phyloP scores from a whole-genome alignment of 495 filamentous ascomycete genomes.

The Penicillium nucicola region DNA sequence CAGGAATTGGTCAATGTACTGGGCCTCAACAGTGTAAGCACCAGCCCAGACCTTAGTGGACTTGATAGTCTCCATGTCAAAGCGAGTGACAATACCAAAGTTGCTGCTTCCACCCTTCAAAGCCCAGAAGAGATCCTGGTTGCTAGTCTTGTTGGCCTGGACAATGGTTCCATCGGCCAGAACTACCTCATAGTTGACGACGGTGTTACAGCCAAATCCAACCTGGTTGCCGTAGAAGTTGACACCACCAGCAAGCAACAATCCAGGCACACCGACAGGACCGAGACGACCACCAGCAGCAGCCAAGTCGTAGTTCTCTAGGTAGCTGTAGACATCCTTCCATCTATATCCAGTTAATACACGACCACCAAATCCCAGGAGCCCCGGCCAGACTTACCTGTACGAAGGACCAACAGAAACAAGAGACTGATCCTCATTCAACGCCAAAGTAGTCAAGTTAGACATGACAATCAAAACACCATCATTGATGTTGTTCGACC shows the following conservation, averaged over 20 bases:
- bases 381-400: constrained; percentile 25
- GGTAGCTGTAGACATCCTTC: constrained; percentile 49
- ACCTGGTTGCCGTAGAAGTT: constrained; percentile 44
- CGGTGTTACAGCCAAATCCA: constrained; percentile 51
- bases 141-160: constrained; percentile 45
- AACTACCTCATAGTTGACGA: constrained; percentile 56
- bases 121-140: constrained; percentile 60
- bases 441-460: constrained; percentile 37
- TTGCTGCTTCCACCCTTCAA: constrained; percentile 53
- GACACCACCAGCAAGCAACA: constrained; percentile 52
- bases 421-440: constrained; percentile 26
- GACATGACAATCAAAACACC: constrained; percentile 58
- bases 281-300: constrained; percentile 54
- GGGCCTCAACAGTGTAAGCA: constrained; percentile 22
- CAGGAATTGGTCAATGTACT: constrained; percentile 31
- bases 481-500: constrained; percentile 36
- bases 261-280: constrained; percentile 49
- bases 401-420: constrained; percentile 27
- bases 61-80: constrained; percentile 47
- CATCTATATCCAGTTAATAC: constrained; percentile 37
- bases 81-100: constrained; percentile 52
- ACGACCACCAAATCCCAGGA: constrained; percentile 30
- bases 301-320: constrained; percentile 43
- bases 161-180: constrained; percentile 56
- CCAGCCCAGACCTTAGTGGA: constrained; percentile 48